Base-by-base conservation (phyloP, 2,329 filamentous ascomycete genomes). In the Aotearoamyces nothofagi region DNA sequence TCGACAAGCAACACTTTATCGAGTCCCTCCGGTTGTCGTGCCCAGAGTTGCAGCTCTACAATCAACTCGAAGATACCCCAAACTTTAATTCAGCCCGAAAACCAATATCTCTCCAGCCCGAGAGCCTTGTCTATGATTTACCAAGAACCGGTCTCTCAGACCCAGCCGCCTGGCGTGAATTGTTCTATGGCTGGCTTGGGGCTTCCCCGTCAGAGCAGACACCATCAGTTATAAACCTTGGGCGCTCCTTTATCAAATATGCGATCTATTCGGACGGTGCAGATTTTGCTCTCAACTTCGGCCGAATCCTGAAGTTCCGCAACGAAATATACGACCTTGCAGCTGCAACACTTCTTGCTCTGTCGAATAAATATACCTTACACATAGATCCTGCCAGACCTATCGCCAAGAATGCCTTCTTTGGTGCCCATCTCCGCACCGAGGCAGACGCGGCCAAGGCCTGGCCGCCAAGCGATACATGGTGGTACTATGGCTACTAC, bases 191-290 rank as follows among this genome's bases (percentile, higher is more conserved):
- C 5, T 26, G 24, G 12, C 12, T 26, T 6, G 15, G 11, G n/a
- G 17, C 5, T 16, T 6, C 8, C 8, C 19, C 24, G 5, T 26
- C 24, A 7, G 12, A 12, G 10, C 13, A 26, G 15, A 4, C 12
- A 4, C 24, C 24, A 16, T 7, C 17, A 6, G n/a, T 26, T 5
- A n/a, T 26, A 14, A 5, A 26, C n/a, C 5, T 54, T 20, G 43
- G 38, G 12, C 49, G 49, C 30, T 45, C 49, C 0, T 53, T 45
- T 29, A 45, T 53, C 27, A 47, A 53, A 28, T 54, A 53, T 29
- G 51, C 51, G 5, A 43, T 52, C 5, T 38, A 28, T 17, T 39
- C 39, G 32, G 51, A 54, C 38, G 47, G 47, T 20, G 31, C 34
- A 17, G 40, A 39, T 4, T 52, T 54, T 19, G 40, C 37, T 2